A percentile compares a stretch with the other conserved stretches of the same genome.
Evolutionary conservation across 345 rosid species (phyloP).

Genomic region (Psidium guajava): DNA sequence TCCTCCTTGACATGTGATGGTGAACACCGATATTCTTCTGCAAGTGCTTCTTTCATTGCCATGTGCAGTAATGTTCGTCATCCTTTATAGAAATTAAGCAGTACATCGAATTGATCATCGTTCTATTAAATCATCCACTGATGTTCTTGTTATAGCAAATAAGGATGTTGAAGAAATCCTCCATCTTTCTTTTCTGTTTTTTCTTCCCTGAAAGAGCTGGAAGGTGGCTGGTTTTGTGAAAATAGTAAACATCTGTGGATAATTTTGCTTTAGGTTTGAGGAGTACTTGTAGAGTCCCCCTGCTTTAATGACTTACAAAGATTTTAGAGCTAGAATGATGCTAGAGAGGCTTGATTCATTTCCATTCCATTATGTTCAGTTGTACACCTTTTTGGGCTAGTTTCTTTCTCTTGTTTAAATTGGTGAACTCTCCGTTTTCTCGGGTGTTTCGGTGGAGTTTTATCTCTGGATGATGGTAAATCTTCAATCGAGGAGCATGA

Average conservation of each 20-base stretch:
- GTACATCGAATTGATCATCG: not conserved
- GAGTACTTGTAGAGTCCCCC: not conserved
- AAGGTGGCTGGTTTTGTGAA: not conserved
- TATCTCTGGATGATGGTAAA: not conserved
- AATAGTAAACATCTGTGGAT: not conserved
- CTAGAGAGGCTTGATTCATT: not conserved
- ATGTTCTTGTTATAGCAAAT: not conserved
- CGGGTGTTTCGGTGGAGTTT: not conserved
- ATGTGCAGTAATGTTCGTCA: not conserved
- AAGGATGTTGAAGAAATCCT: not conserved
- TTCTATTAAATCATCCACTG: not conserved
- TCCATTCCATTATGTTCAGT: not conserved
- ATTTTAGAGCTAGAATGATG: not conserved
- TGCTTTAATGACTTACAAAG: not conserved
- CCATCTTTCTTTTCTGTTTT: not conserved
- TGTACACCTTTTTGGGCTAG: not conserved
- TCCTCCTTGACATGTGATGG: not conserved
- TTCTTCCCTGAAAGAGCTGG: not conserved
- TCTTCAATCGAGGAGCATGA: not conserved
- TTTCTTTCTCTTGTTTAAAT: not conserved
- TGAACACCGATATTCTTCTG: not conserved
- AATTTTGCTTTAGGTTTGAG: not conserved
- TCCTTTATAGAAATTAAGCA: not conserved
- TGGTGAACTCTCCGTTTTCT: not conserved
- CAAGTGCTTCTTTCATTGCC: not conserved